A percentile compares a stretch with the other conserved stretches of the same genome.
These are phyloP conservation scores for Termitomyces eurrhizus DNA, from an alignment of 768 basidiomycete genomes.

Conservation along the genomic window DNA sequence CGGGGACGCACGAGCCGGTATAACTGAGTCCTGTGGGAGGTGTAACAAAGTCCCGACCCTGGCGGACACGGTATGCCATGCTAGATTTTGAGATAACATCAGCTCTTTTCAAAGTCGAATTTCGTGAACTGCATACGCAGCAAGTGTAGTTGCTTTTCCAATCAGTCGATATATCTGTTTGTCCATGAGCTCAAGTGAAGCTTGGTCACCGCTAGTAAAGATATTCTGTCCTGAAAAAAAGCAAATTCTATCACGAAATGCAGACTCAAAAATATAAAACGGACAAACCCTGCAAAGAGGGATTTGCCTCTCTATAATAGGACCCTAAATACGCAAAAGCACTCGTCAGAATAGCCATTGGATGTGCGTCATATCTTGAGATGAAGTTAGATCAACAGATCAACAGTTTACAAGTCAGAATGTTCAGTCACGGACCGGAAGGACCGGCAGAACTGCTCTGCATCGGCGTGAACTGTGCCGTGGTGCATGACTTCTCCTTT, in stretches of 20 bases:
- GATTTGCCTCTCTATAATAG: conserved; percentile 86
- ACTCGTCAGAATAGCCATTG: conserved; percentile 86
- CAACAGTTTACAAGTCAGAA: not conserved
- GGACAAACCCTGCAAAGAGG: conserved; percentile 67
- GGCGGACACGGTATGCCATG: conserved; percentile 91
- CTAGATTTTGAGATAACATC: conserved; percentile 28
- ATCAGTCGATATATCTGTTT: conserved; percentile 89
- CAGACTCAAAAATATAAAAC: not conserved
- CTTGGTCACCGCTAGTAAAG: conserved; percentile 62
- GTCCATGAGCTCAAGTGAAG: conserved; percentile 78
- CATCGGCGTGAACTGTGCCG: conserved; percentile 60
- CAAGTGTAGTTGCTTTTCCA: conserved; percentile 85
- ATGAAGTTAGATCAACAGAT: not conserved
- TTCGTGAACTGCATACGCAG: conserved; percentile 53
- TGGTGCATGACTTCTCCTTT: conserved; percentile 79
- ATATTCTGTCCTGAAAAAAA: conserved; percentile 63
- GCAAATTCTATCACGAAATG: not conserved
- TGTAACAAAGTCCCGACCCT: conserved; percentile 83
- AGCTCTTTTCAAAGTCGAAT: not conserved
- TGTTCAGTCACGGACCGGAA: conserved; percentile 43
- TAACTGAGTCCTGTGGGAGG: conserved; percentile 83
- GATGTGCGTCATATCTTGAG: conserved; percentile 81
- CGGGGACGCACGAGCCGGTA: conserved; percentile 63
- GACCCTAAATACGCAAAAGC: conserved; percentile 87
- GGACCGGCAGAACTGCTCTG: conserved; percentile 64